Base-by-base conservation (phyloP, 352 stramenopile species). In the Thalassiosira mediterranea region DNA sequence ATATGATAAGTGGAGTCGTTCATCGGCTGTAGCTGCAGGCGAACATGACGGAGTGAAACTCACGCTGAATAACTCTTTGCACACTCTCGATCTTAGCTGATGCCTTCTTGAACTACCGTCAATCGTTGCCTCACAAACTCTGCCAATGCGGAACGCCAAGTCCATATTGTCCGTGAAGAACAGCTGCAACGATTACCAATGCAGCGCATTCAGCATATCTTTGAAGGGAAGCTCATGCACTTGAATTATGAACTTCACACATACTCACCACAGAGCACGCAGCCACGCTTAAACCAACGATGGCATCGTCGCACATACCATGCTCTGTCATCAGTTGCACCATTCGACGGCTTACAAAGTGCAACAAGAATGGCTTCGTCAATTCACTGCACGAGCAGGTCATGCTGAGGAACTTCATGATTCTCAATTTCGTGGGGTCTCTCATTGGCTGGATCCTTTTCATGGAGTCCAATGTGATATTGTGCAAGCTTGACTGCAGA, bases 121-220 rank as follows among this genome's bases (percentile, higher is more conserved):
- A 25, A 67, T 61, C 3, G 71, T 37, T 25, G 17, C 25, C 21
- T 71, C 49, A 8, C 17, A 31, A 0, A 78, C 53, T 56, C 53
- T 71, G 3, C 65, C 65, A 15, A 75, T 60, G 8, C 40, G 28
- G 15, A 31, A 75, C 1, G 29, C 54, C 26, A 62, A 17, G 31
- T 53, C 13, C 26, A 75, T 52, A 48, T 75, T 54, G 2, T 68
- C 47, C 3, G 25, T 61, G 28, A 73, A 66, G 5, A n/a, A 17
- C 4, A 23, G 19, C 44, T 53, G 5, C 44, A n/a, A n/a, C n/a
- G n/a, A n/a, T n/a, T n/a, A n/a, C n/a, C n/a, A n/a, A n/a, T n/a
- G n/a, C n/a, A n/a, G n/a, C n/a, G n/a, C n/a, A n/a, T n/a, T n/a
- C n/a, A n/a, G n/a, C n/a, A n/a, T n/a, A n/a, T n/a, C n/a, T n/a